A percentile compares a stretch with the other conserved stretches of the same genome.
Evolutionary conservation across 1,284 basidiomycete species (phyloP).

Genomic region (Microbotryomycetes sp.): DNA sequence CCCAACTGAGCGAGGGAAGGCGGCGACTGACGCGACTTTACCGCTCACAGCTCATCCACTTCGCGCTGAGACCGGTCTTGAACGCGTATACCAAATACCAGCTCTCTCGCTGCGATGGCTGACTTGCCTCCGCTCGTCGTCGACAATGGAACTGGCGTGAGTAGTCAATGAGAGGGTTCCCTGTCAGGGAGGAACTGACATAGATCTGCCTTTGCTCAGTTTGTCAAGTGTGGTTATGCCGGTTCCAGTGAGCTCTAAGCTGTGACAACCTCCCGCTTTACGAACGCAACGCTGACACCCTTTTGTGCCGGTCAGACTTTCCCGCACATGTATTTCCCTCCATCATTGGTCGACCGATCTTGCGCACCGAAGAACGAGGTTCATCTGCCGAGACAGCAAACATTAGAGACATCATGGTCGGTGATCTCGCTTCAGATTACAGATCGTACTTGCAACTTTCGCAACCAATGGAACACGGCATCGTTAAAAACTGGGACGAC

Average conservation of each 20-base stretch:
- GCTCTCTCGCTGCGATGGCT: no score
- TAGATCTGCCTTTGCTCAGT: constrained; percentile 49
- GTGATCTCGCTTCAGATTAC: constrained; percentile 65
- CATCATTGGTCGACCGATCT: constrained; percentile 90
- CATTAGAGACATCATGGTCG: constrained; percentile 89
- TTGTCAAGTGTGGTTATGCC: constrained; percentile 97
- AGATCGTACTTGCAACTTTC: constrained; percentile 93
- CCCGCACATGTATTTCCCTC: constrained; percentile 98
- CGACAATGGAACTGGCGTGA: constrained; percentile 93
- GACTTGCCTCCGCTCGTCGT: constrained; percentile 70
- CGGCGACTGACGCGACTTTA: no score
- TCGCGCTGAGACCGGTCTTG: no score
- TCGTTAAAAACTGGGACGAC: constrained; percentile 98
- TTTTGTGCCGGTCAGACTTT: constrained; percentile 57
- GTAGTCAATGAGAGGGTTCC: constrained; percentile 40
- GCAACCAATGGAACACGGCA: constrained; percentile 99
- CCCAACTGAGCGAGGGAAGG: no score
- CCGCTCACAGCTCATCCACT: no score
- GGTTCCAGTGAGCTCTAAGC: constrained; percentile 58
- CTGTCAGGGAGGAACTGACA: constrained; percentile 5
- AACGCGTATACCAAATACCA: no score
- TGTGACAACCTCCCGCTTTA: background rate
- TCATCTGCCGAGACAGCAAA: constrained; percentile 50
- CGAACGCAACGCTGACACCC: background rate
- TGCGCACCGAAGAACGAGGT: constrained; percentile 90